Evolutionary conservation across 1,284 basidiomycete species (phyloP), one percentile per base, ranked within the genome.

Genomic region (Mycena sp.): DNA sequence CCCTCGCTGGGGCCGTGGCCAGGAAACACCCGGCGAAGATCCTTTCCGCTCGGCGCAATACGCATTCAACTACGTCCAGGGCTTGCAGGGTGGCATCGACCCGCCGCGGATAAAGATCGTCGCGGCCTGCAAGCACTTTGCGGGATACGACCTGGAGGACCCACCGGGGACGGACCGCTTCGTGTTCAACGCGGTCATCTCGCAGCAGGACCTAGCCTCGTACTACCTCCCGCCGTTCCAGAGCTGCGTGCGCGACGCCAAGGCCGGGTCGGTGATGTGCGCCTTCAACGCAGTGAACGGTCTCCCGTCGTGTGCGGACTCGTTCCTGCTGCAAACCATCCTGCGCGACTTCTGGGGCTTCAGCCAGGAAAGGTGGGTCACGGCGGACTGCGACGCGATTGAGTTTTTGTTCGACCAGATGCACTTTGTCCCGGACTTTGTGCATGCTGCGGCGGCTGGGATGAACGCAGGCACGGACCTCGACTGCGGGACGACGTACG

Each of bases 11-110:
- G 85, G 85, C 9, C 78, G 85, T 43, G 85, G 85, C 4, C 85
- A 86, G 66, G 86, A 86, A 72, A 86, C 85, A 0, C 85, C 85
- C 3, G 85, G 85, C 50, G 85, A 87, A 72, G 85, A 87, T 52
- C 80, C 85, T 0, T 83, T 81, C 71, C 84, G 82, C 64, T 26
- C 83, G 44, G 72, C 82, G 0, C 81, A 79, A 72, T 87, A 87
- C 64, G 84, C 85, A 28, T 80, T 79, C 70, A 81, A 81, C 67
- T 77, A 86, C 50, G 78, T 87, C 45, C 74, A 81, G 10, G 85
- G 85, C 0, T 75, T 87, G 2, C 85, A 87, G 71, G 85, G 85
- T 6, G 85, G 85, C 1, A 74, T 86, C 37, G 82, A 84, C 59
- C 84, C 85, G 2, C 81, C 81, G 0, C 82, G 81, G 67, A 79